Evolutionary conservation across 2,329 filamentous ascomycete species (phyloP), one percentile per base, ranked within the genome.

Genomic region (Epichloe hybrida): DNA sequence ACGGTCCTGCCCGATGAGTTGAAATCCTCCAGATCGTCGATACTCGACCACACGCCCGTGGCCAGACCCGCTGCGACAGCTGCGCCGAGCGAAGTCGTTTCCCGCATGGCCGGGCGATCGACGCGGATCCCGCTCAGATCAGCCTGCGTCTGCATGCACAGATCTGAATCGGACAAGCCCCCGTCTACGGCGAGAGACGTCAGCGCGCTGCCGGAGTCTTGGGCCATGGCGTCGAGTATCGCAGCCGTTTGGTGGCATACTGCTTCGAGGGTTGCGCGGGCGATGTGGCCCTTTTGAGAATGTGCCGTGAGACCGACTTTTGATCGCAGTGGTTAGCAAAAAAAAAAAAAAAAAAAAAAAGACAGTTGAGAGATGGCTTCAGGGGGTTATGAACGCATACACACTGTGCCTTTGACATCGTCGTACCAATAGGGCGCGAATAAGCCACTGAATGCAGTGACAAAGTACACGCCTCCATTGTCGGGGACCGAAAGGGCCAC

Each of bases 381-480:
- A 9, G 23, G 15, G 20, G 23, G 13, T 46, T 7, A 34, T 71
- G 8, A 31, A 9, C 27, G 17, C 76, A 69, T 71, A 82, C 78
- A 90, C 51, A 93, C 80, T 5, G 89, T 95, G 53, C 89, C 89
- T 65, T 89, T 85, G 20, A 88, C 88, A 68, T 94, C 87, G 63
- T 95, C 88, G 54, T 95, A 91, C 89, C 89, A 95, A 67, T 95
- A 95, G 0, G 89, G 89, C 1, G 89, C 89, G 64, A 95, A 95
- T 3, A 95, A 76, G 50, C 89, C 89, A 65, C 84, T 89, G 64
- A 95, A 95, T 1, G 89, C 89, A 3, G 89, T 95, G 53, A 95
- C 89, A 60, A 95, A 83, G 17, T 90, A 80, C 50, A 89, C 84
- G 7, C 89, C 89, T 50, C 88, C 89, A 54, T 85, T 94, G 65